Percentiles rank a stretch among this genome's conserved stretches.
Evolutionary conservation across 345 rosid genomes (phyloP).

Genomic region (Eucalyptus erythrocorys): DNA sequence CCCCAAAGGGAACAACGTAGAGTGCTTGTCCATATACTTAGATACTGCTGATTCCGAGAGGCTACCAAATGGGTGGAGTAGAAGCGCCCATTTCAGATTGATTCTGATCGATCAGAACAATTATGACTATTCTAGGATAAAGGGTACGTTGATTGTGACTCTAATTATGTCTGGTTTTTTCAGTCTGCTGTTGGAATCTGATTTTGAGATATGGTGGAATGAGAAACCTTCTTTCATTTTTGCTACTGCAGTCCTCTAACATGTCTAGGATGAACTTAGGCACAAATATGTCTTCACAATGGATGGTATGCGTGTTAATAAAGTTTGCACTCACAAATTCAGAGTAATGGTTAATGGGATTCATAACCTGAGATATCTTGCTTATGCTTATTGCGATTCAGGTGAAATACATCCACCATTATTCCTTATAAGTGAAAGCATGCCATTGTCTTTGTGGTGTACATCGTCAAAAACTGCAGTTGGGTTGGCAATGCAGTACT

Average conservation of each 20-base stretch:
- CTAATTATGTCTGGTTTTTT: neutral
- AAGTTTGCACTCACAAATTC: neutral
- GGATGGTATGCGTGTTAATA: neutral
- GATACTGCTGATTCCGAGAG: slow-evolving; percentile 4
- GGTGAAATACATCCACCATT: neutral
- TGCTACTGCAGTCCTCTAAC: neutral
- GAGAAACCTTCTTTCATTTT: neutral
- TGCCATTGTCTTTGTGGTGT: neutral
- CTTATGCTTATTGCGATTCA: neutral
- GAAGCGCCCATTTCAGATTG: slow-evolving; percentile 6
- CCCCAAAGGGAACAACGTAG: slow-evolving; percentile 11
- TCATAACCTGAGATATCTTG: neutral
- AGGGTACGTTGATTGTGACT: neutral
- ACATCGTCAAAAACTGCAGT: neutral
- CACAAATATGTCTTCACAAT: neutral
- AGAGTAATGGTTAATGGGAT: neutral
- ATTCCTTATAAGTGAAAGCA: neutral
- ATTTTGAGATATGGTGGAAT: neutral
- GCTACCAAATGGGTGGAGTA: slow-evolving; percentile 12
- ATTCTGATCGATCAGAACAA: slow-evolving; percentile 2
- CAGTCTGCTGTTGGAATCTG: neutral
- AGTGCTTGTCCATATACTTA: slow-evolving; percentile 3
- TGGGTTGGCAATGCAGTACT: neutral
- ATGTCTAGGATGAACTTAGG: neutral
- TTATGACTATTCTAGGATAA: neutral